Base-by-base conservation (phyloP, 495 filamentous ascomycete genomes). In the Neurospora cerealis region DNA sequence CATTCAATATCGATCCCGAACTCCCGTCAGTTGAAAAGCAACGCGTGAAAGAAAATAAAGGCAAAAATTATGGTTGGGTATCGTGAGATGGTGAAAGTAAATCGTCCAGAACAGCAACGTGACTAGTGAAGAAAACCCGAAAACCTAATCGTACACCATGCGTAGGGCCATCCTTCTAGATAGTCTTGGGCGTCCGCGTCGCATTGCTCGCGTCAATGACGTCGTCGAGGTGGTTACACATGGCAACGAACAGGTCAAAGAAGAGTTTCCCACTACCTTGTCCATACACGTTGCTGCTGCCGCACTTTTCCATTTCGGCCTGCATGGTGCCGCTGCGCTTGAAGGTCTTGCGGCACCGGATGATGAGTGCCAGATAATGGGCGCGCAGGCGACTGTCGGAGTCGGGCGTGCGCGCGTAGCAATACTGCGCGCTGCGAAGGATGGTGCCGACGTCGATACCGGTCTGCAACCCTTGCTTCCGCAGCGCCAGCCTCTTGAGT, bases 251-350 rank as follows among this genome's bases (percentile, higher is more conserved):
- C 82, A 98, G 87, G 87, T 97, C 94, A 85, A 98, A 97, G 88
- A 97, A 98, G 81, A 97, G 87, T 85, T 92, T 90, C 79, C 90
- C 91, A 79, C 91, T 93, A 75, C 93, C 93, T 71, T 78, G 79
- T 76, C 81, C 82, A 74, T 81, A 81, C 73, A 77, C 78, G 69
- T 77, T 78, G 79, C 78, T 76, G 80, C 78, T 76, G 78, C 80
- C 80, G 78, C 75, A 78, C 81, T 89, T 90, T 84, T 96, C 92
- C 94, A 98, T 97, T 88, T 98, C 94, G 86, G 92, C 90, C 88
- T 97, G 93, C 94, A 98, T 95, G 78, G 93, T 97, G 81, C 93
- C 94, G 85, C 94, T 97, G 82, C 90, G 89, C 90, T 96, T 97
- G 86, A 97, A 97, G 77, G 92, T 95, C 87, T 93, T 92, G 81